A percentile compares a stretch with the other conserved stretches of the same genome.
Conservation (phyloP, 768 basidiomycete genomes). For the Coprinopsis marcescibilis region DNA sequence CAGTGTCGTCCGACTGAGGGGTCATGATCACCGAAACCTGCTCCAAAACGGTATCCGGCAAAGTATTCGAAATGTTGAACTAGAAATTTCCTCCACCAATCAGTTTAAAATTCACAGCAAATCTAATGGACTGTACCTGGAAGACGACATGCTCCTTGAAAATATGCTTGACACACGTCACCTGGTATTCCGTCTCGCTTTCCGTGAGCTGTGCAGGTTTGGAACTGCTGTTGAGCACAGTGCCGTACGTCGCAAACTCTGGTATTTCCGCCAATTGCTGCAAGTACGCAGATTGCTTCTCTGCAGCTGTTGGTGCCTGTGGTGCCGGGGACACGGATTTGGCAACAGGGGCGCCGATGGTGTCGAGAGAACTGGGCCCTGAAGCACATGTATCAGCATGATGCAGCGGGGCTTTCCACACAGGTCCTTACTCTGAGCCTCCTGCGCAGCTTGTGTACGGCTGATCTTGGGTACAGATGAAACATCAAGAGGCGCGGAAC, state of each 20-base stretch:
- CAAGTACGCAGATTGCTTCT: conserved; percentile 82
- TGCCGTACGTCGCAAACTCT: conserved; percentile 79
- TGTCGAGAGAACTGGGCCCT: conserved; percentile 87
- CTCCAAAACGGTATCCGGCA: conserved; percentile 93
- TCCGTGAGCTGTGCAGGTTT: conserved; percentile 86
- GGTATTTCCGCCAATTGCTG: conserved; percentile 83
- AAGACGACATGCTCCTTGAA: conserved; percentile 95
- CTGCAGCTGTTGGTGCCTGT: conserved; percentile 75
- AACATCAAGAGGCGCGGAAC: conserved; percentile 73
- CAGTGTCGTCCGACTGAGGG: conserved; percentile 63
- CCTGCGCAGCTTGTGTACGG: conserved; percentile 84
- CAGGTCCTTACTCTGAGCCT: conserved; percentile 66
- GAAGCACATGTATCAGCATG: conserved; percentile 11
- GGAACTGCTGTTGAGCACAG: conserved; percentile 79
- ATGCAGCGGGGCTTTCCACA: conserved; percentile 2
- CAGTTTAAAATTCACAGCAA: not conserved
- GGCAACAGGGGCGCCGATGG: conserved; percentile 65
- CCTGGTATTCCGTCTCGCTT: conserved; percentile 96
- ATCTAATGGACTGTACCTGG: conserved; percentile 55
- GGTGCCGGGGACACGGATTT: conserved; percentile 55
- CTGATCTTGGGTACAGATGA: conserved; percentile 90
- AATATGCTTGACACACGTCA: conserved; percentile 93
- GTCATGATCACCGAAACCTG: conserved; percentile 93
- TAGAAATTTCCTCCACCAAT: too few species aligned
- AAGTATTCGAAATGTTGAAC: conserved; percentile 97